Base-by-base conservation (phyloP, 495 filamentous ascomycete genomes). In the Immersiella caudata region DNA sequence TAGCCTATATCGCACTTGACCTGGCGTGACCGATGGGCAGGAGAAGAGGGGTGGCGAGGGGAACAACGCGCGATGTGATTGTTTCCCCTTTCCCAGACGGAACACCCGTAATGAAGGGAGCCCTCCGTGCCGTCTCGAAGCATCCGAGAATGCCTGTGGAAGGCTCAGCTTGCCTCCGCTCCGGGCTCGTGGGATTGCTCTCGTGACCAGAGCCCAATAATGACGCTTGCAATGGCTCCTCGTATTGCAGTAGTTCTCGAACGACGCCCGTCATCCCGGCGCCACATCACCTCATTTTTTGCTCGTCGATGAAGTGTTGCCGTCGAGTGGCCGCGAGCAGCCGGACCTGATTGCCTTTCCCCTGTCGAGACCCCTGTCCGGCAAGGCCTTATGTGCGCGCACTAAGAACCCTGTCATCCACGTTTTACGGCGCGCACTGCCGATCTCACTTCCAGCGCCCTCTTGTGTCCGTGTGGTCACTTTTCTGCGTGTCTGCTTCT, bases 361-460 rank as follows among this genome's bases (percentile, higher is more conserved):
- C 26, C 56, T 22, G 22, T 57, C 35, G 40, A 33, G 20, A 52
- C 49, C 67, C 68, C 59, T 70, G 66, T 59, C 63, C 65, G 26
- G 62, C 56, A 40, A 61, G 49, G 60, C 64, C 70, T 60, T 60
- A 40, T 62, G 27, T 60, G 57, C 29, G 51, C 40, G 20, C 25
- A 25, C 35, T 67, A 62, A 75, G 40, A 46, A 73, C 73, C 74
- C 67, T 67, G 74, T 73, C 69, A 16, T 57, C 73, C 73, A 76
- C 74, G 74, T 71, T 26, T 26, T 20, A 22, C 24, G 20, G 52
- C 7, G 64, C 63, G 49, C 59, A 62, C 62, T 64, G 72, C 68
- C 65, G 68, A 72, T 74, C 71, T 68, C 74, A 75, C 69, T 70
- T 67, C 63, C 26, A 59, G 60, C 40, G 8, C 4, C 29, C 29